These are phyloP conservation scores for Agaricus subrufescens DNA, from an alignment of 768 basidiomycete species.

Conservation along the genomic window DNA sequence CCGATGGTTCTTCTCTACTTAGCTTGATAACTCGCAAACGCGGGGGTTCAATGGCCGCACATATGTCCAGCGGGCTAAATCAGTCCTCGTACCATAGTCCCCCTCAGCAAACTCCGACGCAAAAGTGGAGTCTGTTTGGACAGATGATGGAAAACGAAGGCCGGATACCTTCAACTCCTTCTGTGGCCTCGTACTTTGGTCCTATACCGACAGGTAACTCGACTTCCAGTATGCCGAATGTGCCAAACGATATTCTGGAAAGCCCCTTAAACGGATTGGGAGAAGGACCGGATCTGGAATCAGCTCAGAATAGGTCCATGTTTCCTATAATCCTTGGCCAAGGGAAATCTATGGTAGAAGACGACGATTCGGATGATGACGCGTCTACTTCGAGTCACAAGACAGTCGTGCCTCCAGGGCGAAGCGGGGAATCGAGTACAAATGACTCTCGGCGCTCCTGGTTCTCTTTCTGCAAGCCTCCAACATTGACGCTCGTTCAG, in stretches of 20 bases:
- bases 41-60: neutral
- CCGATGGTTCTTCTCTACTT: slow-evolving; percentile 5
- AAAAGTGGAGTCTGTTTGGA: slow-evolving; percentile 65
- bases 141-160: slow-evolving; percentile 70
- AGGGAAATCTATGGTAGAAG: neutral
- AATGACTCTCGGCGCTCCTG: slow-evolving; percentile 1
- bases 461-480: slow-evolving; percentile 15
- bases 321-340: neutral
- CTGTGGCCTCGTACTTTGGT: neutral
- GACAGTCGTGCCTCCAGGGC: neutral
- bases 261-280: neutral
- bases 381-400: neutral
- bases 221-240: neutral
- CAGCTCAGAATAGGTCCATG: neutral
- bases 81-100: neutral
- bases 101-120: slow-evolving; percentile 17
- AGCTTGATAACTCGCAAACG: neutral
- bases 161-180: slow-evolving; percentile 25
- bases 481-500: slow-evolving; percentile 44
- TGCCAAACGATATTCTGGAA: neutral
- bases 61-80: slow-evolving; percentile 4
- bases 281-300: neutral
- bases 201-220: neutral
- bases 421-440: neutral
- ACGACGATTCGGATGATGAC: slow-evolving; percentile 8